Conservation (phyloP, 352 stramenopile genomes). For the Pythium aquatile region DNA sequence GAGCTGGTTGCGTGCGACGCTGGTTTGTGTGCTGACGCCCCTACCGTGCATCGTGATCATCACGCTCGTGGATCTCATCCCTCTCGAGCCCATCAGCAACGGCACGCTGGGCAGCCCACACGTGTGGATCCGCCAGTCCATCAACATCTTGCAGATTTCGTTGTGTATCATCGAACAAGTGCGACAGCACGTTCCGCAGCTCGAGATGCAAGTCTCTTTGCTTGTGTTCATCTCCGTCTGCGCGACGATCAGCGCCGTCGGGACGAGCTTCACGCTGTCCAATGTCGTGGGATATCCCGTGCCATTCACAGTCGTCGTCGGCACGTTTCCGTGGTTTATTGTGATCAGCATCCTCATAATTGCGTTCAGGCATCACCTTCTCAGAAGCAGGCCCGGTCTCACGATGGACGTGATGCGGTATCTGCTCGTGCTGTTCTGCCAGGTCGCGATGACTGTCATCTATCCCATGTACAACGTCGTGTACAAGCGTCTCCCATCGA, state of each 20-base stretch:
- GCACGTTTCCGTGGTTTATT: conserved; percentile 6
- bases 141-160: neutral
- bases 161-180: neutral
- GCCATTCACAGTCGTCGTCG: conserved; percentile 7
- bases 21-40: conserved; percentile 10
- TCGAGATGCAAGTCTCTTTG: neutral
- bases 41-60: conserved; percentile 12
- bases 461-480: conserved; percentile 23
- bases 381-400: neutral
- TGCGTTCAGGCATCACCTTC: neutral
- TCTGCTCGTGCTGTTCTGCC: conserved; percentile 12
- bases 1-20: conserved; percentile 4
- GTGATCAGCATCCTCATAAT: neutral
- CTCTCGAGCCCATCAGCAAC: conserved; percentile 1
- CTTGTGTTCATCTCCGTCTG: neutral
- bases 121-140: neutral
- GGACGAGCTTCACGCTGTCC: neutral
- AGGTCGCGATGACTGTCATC: conserved; percentile 17
- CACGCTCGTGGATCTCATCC: conserved; percentile 6
- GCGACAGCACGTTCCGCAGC: neutral
- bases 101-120: neutral
- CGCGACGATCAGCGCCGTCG: neutral
- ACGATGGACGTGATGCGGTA: neutral
- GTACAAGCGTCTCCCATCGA: conserved; percentile 14
- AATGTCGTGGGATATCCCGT: conserved; percentile 11